These are phyloP conservation scores for Fusarium musae DNA, from an alignment of 2,329 filamentous ascomycete species.

Conservation along the genomic window DNA sequence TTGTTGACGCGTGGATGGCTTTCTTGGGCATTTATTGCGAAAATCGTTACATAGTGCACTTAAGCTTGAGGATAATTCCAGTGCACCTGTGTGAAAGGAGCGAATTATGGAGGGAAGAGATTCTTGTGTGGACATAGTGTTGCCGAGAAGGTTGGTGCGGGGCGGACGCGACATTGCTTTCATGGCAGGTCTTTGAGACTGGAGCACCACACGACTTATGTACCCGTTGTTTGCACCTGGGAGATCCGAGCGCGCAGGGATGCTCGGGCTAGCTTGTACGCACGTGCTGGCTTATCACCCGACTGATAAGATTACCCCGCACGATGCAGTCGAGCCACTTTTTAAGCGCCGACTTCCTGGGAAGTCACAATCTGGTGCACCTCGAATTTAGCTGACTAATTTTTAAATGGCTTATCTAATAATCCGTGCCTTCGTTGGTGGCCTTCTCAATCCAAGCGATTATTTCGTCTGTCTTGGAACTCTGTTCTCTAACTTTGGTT, in stretches of 20 bases:
- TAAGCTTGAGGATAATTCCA: no score
- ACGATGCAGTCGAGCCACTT: background rate
- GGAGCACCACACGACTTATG: background rate
- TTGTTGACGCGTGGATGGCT: no score
- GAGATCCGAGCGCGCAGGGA: background rate
- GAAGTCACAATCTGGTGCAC: background rate
- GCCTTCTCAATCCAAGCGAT: background rate
- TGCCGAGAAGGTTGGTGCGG: background rate
- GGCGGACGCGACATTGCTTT: background rate
- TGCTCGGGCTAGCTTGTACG: background rate
- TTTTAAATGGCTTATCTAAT: background rate
- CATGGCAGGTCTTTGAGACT: background rate
- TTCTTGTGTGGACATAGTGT: background rate
- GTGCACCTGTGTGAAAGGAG: no score
- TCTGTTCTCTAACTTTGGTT: rapidly evolving
- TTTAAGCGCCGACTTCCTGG: background rate
- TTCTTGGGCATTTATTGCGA: no score
- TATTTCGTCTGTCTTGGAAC: background rate
- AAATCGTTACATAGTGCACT: no score
- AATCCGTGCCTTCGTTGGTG: no score
- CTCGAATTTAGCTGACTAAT: background rate
- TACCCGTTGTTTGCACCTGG: background rate
- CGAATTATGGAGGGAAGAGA: no score
- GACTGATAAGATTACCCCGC: background rate
- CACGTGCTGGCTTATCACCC: background rate